phyloP scores from a whole-genome alignment of 805 yeast genomes.

The Yamadazyma laniorum region DNA sequence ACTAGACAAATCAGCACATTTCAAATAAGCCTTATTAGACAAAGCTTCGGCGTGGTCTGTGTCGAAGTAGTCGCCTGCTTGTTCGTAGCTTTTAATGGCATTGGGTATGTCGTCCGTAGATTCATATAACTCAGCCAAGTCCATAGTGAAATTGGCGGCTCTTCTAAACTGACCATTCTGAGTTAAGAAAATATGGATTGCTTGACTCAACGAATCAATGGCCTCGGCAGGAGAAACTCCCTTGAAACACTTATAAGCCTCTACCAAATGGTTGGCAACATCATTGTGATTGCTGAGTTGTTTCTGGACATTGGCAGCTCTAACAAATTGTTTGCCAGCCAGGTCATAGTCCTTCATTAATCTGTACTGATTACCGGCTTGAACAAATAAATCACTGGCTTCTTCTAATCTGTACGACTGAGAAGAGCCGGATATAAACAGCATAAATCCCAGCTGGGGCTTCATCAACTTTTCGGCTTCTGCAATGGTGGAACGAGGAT shows the following conservation, averaged over 20 bases:
- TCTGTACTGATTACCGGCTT: constrained; percentile 90
- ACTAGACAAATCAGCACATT: constrained; percentile 87
- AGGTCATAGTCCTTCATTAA: constrained; percentile 65
- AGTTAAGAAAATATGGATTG: constrained; percentile 76
- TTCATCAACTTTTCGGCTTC: constrained; percentile 45
- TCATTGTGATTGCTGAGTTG: constrained; percentile 81
- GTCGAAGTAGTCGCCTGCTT: constrained; percentile 94
- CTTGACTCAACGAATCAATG: constrained; percentile 70
- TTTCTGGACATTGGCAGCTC: constrained; percentile 79
- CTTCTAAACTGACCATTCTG: constrained; percentile 92
- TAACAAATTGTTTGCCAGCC: constrained; percentile 83
- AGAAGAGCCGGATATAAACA: constrained; percentile 60
- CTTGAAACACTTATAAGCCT: constrained; percentile 85
- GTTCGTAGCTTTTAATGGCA: constrained; percentile 79
- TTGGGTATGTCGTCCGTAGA: constrained; percentile 59
- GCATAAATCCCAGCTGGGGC: constrained; percentile 70
- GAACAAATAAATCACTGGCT: constrained; percentile 84
- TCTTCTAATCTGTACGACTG: constrained; percentile 73
- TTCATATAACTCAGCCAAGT: constrained; percentile 85
- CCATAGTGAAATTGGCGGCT: constrained; percentile 92
- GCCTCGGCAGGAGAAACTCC: constrained; percentile 72
- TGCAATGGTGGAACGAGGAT: constrained; percentile 44
- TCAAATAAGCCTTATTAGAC: constrained; percentile 81
- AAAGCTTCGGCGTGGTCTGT: constrained; percentile 92
- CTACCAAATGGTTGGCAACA: constrained; percentile 85